Conservation (phyloP, 306 rosid genomes). For the Vigna unguiculata region DNA sequence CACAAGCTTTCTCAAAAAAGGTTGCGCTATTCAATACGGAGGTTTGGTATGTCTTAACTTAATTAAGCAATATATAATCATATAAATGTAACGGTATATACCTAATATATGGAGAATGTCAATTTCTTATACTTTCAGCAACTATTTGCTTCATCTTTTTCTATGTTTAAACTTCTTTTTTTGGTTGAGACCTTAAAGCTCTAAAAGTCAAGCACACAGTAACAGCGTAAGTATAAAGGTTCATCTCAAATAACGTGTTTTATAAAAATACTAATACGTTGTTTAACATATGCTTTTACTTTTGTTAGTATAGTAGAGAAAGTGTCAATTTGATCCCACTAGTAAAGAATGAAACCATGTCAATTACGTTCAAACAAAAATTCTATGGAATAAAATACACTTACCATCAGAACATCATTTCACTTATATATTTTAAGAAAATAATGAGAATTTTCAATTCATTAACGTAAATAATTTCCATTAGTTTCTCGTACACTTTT, state of each 20-base stretch:
- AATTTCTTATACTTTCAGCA: not conserved
- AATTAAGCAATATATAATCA: not conserved
- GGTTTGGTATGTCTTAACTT: constrained; percentile 30
- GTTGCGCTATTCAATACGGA: not conserved
- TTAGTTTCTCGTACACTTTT: too few relatives aligned
- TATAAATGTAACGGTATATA: constrained; percentile 29
- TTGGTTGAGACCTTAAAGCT: not conserved
- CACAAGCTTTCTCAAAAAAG: constrained; percentile 14
- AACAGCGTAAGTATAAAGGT: not conserved
- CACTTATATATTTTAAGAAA: too few relatives aligned
- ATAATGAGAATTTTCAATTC: too few relatives aligned
- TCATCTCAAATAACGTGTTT: not conserved
- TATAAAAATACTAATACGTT: not conserved
- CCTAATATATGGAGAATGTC: constrained; percentile 25
- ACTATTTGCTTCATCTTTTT: not conserved
- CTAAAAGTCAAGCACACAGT: constrained; percentile 17
- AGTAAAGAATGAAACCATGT: too few relatives aligned
- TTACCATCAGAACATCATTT: too few relatives aligned
- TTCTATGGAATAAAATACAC: too few relatives aligned
- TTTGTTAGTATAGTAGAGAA: too few relatives aligned
- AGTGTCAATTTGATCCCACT: too few relatives aligned
- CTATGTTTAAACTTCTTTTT: not conserved
- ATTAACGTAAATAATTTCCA: too few relatives aligned
- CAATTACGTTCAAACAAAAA: too few relatives aligned
- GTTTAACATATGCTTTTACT: too few relatives aligned